Evolutionary conservation across 768 basidiomycete genomes (phyloP).

Genomic region (Artomyces pyxidatus): DNA sequence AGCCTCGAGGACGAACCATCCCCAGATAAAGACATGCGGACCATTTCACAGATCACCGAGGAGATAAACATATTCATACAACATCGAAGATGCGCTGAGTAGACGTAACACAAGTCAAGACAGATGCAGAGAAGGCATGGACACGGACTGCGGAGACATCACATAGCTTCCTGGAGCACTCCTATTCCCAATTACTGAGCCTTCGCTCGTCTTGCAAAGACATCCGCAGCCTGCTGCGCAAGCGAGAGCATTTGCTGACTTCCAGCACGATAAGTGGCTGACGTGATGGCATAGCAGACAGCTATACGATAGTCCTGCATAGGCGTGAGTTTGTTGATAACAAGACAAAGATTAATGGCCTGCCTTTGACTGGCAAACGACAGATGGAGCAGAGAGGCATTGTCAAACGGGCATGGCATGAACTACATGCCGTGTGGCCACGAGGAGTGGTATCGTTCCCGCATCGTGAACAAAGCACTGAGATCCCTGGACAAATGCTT

Average conservation of each 20-base stretch:
- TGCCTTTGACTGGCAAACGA: conserved; percentile 69
- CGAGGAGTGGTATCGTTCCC: conserved; percentile 28
- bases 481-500: conserved; percentile 31
- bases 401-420: conserved; percentile 34
- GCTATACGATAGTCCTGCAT: conserved; percentile 45
- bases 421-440: conserved; percentile 37
- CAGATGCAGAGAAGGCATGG: background rate
- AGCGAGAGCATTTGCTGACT: conserved; percentile 35
- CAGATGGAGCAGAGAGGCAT: conserved; percentile 62
- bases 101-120: no score
- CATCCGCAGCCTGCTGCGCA: conserved; percentile 71
- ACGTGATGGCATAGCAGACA: conserved; percentile 59
- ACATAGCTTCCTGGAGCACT: no score
- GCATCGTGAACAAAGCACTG: conserved; percentile 17
- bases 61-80: no score
- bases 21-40: no score
- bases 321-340: no score
- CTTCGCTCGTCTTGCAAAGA: conserved; percentile 28
- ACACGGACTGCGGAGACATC: background rate
- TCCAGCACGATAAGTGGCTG: conserved; percentile 61
- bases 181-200: background rate
- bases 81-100: no score
- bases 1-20: no score
- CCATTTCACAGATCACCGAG: no score
- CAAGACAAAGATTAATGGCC: conserved; percentile 8